Evolutionary conservation across 805 yeast species (phyloP), one percentile per base, ranked within the genome.

Genomic region (Myxozyma neotropica): DNA sequence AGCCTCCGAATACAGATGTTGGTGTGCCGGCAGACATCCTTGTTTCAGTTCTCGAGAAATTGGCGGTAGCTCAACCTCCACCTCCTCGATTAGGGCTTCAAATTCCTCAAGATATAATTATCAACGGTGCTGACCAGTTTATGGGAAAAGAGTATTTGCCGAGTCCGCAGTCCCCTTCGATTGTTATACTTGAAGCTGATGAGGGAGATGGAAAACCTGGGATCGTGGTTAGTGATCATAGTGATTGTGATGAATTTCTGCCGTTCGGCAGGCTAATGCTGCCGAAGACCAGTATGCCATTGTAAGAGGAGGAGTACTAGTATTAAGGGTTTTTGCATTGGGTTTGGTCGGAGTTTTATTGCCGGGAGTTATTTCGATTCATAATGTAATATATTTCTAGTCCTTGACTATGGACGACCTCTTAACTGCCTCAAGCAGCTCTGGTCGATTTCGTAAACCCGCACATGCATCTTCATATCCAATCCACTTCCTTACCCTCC

Each of bases 401-500:
- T 46, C 7, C n/a, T 50, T 50, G 45, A 19, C 24, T 13, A 65
- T 58, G 10, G 68, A 72, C 4, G 89, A 84, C 67, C 78, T 73
- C 49, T 84, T 80, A 57, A 89, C 75, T 0, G 90, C 92, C 55
- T 78, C 80, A 1, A 83, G 74, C 58, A 88, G 75, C 71, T 89
- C 96, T 0, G 86, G 85, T 63, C 96, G 74, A 40, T 74, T 75
- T 3, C 71, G 58, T 36, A 89, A 74, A 65, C 86, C 87, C 59
- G 78, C 83, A 55, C 79, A 78, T 0, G 94, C 93, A 60, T 86
- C 89, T 3, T 78, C 71, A 66, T 82, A 88, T 1, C 81, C 78
- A n/a, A 51, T 53, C 96, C 97, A 90, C 58, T 83, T 76, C 55
- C 98, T 76, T 33, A 78, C 76, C 59, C 99, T 79, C 59, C 75